phyloP scores from a whole-genome alignment of 2,329 filamentous ascomycete genomes.

The Dactylellina parvicollis region DNA sequence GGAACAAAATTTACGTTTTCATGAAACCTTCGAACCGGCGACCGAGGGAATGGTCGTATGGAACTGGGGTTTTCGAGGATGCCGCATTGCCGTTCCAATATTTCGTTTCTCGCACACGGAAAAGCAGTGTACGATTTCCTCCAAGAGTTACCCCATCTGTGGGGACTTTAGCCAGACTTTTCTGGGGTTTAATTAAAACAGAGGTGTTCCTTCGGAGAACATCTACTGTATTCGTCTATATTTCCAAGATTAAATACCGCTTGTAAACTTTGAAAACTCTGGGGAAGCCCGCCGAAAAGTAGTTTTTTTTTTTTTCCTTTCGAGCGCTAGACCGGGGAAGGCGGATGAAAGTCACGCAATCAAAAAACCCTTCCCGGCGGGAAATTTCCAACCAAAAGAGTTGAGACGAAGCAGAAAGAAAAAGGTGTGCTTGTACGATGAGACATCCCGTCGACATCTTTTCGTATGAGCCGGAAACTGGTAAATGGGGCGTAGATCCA shows the following conservation, averaged over 20 bases:
- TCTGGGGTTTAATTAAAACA: conserved; percentile 43
- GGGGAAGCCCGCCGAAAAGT: conserved; percentile 13
- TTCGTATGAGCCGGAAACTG: conserved; percentile 32
- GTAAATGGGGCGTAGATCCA: conserved; percentile 37
- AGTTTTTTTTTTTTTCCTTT: neutral
- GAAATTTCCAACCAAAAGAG: conserved; percentile 36
- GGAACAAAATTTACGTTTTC: too few species aligned
- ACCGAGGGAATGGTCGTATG: too few species aligned
- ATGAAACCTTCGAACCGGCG: too few species aligned
- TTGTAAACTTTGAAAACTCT: conserved; percentile 33
- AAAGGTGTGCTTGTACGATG: conserved; percentile 1
- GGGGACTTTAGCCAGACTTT: conserved; percentile 42
- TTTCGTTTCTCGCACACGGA: neutral
- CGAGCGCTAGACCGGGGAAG: conserved; percentile 45
- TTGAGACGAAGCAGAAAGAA: conserved; percentile 16
- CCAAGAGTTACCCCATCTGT: conserved; percentile 10
- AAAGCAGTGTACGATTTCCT: conserved; percentile 10
- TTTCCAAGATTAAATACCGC: conserved; percentile 52
- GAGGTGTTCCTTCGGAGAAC: conserved; percentile 4
- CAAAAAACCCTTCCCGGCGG: conserved; percentile 19
- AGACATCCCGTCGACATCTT: conserved; percentile 24
- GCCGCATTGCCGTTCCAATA: conserved; percentile 44
- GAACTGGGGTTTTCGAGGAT: conserved; percentile 8
- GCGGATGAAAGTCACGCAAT: conserved; percentile 48
- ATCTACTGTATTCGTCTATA: conserved; percentile 11